Conservation (phyloP, 164 flowering plant genomes). For the Sedum album region DNA sequence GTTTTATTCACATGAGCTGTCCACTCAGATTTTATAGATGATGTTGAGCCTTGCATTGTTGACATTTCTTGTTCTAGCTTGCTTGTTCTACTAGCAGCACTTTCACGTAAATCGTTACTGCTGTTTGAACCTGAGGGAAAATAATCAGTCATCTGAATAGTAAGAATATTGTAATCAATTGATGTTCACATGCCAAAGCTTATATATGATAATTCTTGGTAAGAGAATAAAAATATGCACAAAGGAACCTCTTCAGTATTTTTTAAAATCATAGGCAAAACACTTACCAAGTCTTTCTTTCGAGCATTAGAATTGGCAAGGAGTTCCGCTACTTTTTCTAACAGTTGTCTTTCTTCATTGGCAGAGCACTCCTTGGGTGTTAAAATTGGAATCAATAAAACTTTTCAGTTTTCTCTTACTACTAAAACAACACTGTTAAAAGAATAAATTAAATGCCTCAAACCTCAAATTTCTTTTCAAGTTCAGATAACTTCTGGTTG, state of each 20-base stretch:
- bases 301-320: constrained; percentile 60
- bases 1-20: constrained; percentile 56
- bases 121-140: constrained; percentile 61
- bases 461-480: constrained; percentile 11
- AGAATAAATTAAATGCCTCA: neutral
- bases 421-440: neutral
- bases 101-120: constrained; percentile 75
- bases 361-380: constrained; percentile 80
- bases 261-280: neutral
- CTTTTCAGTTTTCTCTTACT: neutral
- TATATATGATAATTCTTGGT: neutral
- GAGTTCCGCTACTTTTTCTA: constrained; percentile 83
- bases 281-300: constrained; percentile 80
- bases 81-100: constrained; percentile 56
- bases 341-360: constrained; percentile 72
- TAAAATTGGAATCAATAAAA: neutral
- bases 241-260: neutral
- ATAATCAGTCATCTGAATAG: neutral
- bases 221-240: neutral
- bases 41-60: constrained; percentile 63
- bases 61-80: constrained; percentile 73
- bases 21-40: constrained; percentile 73
- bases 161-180: neutral
- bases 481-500: constrained; percentile 8
- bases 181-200: neutral